Evolutionary conservation across 192 early-diverging fungal species (phyloP).

Genomic region (Mortierella hygrophila): DNA sequence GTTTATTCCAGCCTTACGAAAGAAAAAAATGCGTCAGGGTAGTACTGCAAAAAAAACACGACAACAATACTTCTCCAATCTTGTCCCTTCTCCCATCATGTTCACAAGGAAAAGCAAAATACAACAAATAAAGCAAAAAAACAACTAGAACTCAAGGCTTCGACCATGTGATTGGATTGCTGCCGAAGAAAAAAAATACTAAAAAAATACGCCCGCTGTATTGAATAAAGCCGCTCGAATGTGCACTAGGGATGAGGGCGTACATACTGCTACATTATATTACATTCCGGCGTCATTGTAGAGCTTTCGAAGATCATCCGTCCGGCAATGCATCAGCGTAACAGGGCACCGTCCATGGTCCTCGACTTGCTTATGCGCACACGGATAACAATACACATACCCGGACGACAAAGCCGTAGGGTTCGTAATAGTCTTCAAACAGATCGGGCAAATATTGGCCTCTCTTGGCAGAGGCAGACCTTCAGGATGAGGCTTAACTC

Average conservation of each 20-base stretch:
- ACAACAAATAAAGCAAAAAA: neutral
- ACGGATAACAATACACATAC: slow-evolving; percentile 95
- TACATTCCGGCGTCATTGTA: slow-evolving; percentile 65
- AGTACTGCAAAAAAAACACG: neutral
- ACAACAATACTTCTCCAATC: neutral
- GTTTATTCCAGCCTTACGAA: neutral
- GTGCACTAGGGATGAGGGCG: too few species aligned
- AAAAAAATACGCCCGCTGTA: too few species aligned
- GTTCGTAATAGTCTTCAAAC: slow-evolving; percentile 79
- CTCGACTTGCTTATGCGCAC: slow-evolving; percentile 82
- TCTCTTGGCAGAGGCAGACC: slow-evolving; percentile 82
- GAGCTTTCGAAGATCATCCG: slow-evolving; percentile 75
- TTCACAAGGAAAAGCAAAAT: neutral
- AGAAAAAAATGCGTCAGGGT: neutral
- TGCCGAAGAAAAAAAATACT: too few species aligned
- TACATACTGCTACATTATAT: neutral
- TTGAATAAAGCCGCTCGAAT: neutral
- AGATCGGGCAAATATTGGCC: slow-evolving; percentile 86
- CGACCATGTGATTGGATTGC: neutral
- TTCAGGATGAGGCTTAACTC: slow-evolving; percentile 77
- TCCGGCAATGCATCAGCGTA: slow-evolving; percentile 67
- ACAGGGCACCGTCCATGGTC: slow-evolving; percentile 84
- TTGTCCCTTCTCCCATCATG: neutral
- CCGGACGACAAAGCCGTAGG: slow-evolving; percentile 89
- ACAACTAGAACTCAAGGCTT: neutral